Evolutionary conservation across 495 filamentous ascomycete genomes (phyloP), one percentile per base, ranked within the genome.

Genomic region (Bryoglossum gracile): DNA sequence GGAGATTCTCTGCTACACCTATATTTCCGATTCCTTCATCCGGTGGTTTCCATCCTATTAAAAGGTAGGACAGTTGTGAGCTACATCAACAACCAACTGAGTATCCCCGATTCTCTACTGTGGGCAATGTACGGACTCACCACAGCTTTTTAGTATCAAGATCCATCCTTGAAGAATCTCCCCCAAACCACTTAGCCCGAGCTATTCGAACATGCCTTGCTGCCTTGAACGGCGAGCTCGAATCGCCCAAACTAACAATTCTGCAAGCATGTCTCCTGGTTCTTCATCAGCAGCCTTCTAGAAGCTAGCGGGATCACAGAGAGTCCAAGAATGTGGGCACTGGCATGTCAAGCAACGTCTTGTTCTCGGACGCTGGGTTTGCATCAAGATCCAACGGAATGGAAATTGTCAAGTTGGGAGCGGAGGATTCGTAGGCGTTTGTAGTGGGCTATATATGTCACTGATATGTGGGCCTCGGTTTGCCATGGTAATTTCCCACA

Each of bases 21-120:
- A 5, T 60, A 57, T 19, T 59, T 59, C 35, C 37, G 46, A 14
- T 52, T 56, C 38, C 42, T 59, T n/a, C 57, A 59, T 35, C 57
- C 57, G 3, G 37, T 45, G 1, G 39, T 57, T 5, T 47, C 49
- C 11, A 33, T 60, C 8, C 24, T 60, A 19, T 54, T 54, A 10
- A 60, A 60, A 36, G 24, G 40, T 23, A 36, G 41, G n/a, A 47
- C 50, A n/a, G 16, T 60, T 6, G 24, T 36, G 17, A 23, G 21
- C 6, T 57, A 55, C 25, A 17, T 25, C 3, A 23, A 22, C 33
- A 26, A 61, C 23, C 53, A 45, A 22, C 23, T 52, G 2, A 38
- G 36, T 23, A 57, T 61, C 11, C 55, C 54, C 0, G 58, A 51
- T 10, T 57, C 55, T 5, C 23, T 58, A 8, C 47, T 51, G n/a